These are phyloP conservation scores for Evansstolkia leycettana DNA, from an alignment of 495 filamentous ascomycete species.

Conservation along the genomic window DNA sequence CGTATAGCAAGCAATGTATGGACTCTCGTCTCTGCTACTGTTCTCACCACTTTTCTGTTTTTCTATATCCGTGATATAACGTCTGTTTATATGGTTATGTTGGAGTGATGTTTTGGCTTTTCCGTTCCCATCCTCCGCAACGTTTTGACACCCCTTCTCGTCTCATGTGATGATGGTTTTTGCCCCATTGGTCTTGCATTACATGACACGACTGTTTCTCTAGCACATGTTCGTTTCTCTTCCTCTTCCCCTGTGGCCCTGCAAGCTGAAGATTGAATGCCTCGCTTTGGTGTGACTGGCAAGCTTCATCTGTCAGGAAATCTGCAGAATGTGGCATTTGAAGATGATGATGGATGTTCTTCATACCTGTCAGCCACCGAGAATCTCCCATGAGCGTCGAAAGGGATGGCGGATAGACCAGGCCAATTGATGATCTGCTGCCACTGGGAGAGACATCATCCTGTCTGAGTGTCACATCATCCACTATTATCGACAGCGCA, in stretches of 20 bases:
- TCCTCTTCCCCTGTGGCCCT: constrained; percentile 7
- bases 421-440: too few relatives aligned
- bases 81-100: constrained; percentile 29
- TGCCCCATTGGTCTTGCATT: constrained; percentile 14
- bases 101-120: constrained; percentile 20
- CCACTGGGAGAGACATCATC: too few relatives aligned
- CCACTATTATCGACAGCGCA: not conserved
- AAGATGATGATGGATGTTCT: too few relatives aligned
- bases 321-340: too few relatives aligned
- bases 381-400: too few relatives aligned
- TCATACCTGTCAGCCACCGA: too few relatives aligned
- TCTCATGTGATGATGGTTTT: constrained; percentile 10
- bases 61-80: constrained; percentile 7
- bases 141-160: too few relatives aligned
- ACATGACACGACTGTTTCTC: constrained; percentile 13
- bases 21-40: constrained; percentile 5
- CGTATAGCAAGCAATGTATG: constrained; percentile 32
- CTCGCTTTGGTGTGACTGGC: too few relatives aligned
- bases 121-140: constrained; percentile 5
- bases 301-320: too few relatives aligned
- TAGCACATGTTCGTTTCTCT: constrained; percentile 11
- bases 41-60: constrained; percentile 9
- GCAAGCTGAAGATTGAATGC: too few relatives aligned
- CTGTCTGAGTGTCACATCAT: not conserved
- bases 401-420: too few relatives aligned